Evolutionary conservation across 179 eudicot species (phyloP).

Genomic region (Amaranthus tricolor): DNA sequence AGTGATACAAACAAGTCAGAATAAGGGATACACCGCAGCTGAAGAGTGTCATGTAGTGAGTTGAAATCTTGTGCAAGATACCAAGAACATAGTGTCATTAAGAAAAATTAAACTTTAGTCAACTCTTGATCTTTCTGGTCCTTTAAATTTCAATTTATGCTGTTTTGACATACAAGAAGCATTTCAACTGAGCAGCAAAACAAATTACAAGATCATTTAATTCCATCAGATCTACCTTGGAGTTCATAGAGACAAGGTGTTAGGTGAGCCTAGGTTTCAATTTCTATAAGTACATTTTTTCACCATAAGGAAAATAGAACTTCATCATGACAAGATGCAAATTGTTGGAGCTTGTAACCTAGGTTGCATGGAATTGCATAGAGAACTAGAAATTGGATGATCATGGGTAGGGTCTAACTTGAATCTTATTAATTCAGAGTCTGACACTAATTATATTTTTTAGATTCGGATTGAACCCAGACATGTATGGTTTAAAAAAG

Average conservation of each 20-base stretch:
- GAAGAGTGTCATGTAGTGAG: neutral
- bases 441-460: too few relatives aligned
- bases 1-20: conserved; percentile 17
- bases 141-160: neutral
- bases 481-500: too few relatives aligned
- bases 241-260: neutral
- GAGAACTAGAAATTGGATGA: too few relatives aligned
- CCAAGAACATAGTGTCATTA: neutral
- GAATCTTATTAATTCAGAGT: too few relatives aligned
- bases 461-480: too few relatives aligned
- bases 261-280: neutral
- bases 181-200: neutral
- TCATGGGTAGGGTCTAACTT: too few relatives aligned
- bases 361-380: neutral
- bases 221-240: neutral
- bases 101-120: neutral
- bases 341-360: neutral
- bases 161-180: neutral
- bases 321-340: neutral
- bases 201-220: neutral
- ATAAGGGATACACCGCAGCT: neutral
- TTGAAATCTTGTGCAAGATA: neutral
- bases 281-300: neutral
- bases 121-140: neutral
- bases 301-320: neutral